Conservation (phyloP, 1,284 basidiomycete species). For the Tilletiopsis washingtonensis region DNA sequence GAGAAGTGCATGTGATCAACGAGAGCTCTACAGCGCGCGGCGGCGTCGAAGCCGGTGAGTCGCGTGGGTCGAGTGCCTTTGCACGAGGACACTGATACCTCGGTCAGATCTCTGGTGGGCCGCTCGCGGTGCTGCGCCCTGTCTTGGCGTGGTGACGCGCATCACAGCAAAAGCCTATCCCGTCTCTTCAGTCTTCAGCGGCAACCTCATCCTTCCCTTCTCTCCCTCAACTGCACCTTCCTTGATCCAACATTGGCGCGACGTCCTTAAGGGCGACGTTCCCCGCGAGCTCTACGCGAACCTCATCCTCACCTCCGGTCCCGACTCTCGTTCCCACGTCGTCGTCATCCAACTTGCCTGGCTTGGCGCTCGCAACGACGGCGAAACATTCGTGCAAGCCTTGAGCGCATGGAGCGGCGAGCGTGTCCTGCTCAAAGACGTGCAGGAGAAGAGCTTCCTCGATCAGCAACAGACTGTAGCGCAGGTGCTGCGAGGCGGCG, state of each 20-base stretch:
- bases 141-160: slow-evolving; percentile 74
- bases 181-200: slow-evolving; percentile 77
- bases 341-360: slow-evolving; percentile 85
- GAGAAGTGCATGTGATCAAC: slow-evolving; percentile 28
- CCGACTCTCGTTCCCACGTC: slow-evolving; percentile 51
- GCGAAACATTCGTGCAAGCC: slow-evolving; percentile 68
- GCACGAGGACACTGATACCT: background rate
- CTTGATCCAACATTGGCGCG: slow-evolving; percentile 80
- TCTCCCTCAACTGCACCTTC: slow-evolving; percentile 72
- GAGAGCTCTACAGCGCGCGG: slow-evolving; percentile 22
- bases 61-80: background rate
- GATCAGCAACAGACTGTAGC: slow-evolving; percentile 83
- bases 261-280: slow-evolving; percentile 67
- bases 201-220: slow-evolving; percentile 82
- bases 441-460: slow-evolving; percentile 76
- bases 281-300: slow-evolving; percentile 80
- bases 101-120: slow-evolving; percentile 68
- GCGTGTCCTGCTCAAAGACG: slow-evolving; percentile 70
- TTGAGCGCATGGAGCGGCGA: slow-evolving; percentile 73
- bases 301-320: slow-evolving; percentile 76
- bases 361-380: slow-evolving; percentile 62
- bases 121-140: slow-evolving; percentile 71
- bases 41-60: slow-evolving; percentile 33
- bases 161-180: slow-evolving; percentile 79
- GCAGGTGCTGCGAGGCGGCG: slow-evolving; percentile 72